phyloP scores from a whole-genome alignment of 371 early-diverging fungal genomes.

The Rhizopus delemar region DNA sequence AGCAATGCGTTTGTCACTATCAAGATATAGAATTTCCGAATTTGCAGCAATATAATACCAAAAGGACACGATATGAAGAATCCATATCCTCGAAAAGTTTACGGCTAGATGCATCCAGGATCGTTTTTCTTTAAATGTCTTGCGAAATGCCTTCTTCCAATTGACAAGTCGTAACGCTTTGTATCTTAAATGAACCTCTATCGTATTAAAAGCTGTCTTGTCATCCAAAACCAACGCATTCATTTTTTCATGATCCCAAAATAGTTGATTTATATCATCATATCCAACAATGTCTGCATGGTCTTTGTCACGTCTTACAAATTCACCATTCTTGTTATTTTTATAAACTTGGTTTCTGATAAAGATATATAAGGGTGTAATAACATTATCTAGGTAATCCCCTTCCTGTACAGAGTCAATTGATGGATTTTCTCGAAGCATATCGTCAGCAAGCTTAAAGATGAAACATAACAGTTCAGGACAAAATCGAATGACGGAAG shows the following conservation, averaged over 20 bases:
- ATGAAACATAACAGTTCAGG: slow-evolving; percentile 86
- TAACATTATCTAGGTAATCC: slow-evolving; percentile 67
- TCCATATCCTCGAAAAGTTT: slow-evolving; percentile 88
- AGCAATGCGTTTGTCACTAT: slow-evolving; percentile 44
- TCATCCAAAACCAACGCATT: slow-evolving; percentile 46
- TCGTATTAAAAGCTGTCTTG: slow-evolving; percentile 57
- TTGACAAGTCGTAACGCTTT: slow-evolving; percentile 61
- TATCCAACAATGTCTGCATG: slow-evolving; percentile 82
- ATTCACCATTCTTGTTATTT: slow-evolving; percentile 71
- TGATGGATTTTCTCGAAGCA: slow-evolving; percentile 3
- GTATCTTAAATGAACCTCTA: slow-evolving; percentile 69
- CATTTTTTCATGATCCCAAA: slow-evolving; percentile 77
- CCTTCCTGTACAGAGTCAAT: slow-evolving; percentile 62
- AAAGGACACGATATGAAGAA: slow-evolving; percentile 82
- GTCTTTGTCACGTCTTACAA: slow-evolving; percentile 78
- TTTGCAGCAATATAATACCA: slow-evolving; percentile 82
- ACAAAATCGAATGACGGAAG: slow-evolving; percentile 75
- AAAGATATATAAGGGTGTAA: slow-evolving; percentile 77
- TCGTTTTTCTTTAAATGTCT: slow-evolving; percentile 87
- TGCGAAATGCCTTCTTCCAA: slow-evolving; percentile 76
- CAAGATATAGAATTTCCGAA: slow-evolving; percentile 67
- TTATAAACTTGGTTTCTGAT: slow-evolving; percentile 78
- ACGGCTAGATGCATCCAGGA: slow-evolving; percentile 83
- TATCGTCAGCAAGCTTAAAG: slow-evolving; percentile 74
- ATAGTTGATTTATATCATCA: slow-evolving; percentile 89